Base-by-base conservation (phyloP, 495 filamentous ascomycete genomes). In the Aspergillus biplanus region DNA sequence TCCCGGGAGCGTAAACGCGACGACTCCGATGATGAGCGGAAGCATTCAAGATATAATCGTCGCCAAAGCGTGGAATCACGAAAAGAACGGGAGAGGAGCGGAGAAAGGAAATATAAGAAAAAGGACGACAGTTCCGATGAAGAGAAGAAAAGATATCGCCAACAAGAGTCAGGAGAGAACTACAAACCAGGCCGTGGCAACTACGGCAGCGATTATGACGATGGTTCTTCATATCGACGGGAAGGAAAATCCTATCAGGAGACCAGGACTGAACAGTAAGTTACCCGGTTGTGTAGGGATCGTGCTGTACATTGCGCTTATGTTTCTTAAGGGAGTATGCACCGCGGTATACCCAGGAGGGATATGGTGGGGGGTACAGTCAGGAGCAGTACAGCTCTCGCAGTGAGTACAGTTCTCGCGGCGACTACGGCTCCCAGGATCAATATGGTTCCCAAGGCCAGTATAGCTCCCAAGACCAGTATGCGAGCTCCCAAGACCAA, bases 171-270 rank as follows among this genome's bases (percentile, higher is more conserved):
- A n/a, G n/a, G 56, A 42, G 55, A 59, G n/a, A 50, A 31, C 8
- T 66, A 55, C 42, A 58, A 32, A n/a, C 66, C 59, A 39, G 59
- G 61, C n/a, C 66, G 65, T 59, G 64, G 65, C 37, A 66, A 67
- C 11, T 70, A 61, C 59, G 52, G 58, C 12, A 16, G 52, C 37
- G 58, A 63, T 46, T 61, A 63, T 61, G 52, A 48, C n/a, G 60
- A 32, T 33, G 35, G 50, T 18, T 59, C 53, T n/a, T 56, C 57
- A 7, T 61, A 64, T 33, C 31, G 49, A 47, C 50, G 47, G 11
- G 48, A 39, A 33, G 16, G 35, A 6, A 55, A 9, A 56, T 35
- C 39, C 18, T 58, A 54, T 47, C 49, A 56, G 31, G 50, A 57
- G 32, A 50, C 31, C 21, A 62, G 59, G 11, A 27, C 31, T n/a